A percentile compares a stretch with the other conserved stretches of the same genome.
Conservation (phyloP, 2,329 filamentous ascomycete genomes). For the Teratosphaeria nubilosa region DNA sequence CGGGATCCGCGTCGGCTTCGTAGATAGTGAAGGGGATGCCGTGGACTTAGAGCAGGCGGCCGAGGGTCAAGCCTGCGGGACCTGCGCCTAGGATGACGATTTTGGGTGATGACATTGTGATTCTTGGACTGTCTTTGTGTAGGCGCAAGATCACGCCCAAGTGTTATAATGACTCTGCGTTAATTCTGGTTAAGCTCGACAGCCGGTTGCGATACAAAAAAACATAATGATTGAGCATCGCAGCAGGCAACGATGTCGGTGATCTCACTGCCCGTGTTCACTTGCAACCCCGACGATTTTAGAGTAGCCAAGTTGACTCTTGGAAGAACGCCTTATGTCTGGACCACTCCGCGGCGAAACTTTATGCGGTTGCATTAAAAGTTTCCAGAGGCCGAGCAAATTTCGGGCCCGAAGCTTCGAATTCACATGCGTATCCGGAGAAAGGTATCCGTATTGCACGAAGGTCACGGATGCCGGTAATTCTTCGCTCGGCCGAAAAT, state of each 20-base stretch:
- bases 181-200: no score
- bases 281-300: neutral
- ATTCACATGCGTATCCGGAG: neutral
- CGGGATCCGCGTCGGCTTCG: conserved; percentile 17
- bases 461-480: no score
- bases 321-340: neutral
- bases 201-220: no score
- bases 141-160: no score
- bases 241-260: no score
- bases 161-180: no score
- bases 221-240: no score
- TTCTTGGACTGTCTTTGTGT: neutral
- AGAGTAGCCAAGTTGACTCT: neutral
- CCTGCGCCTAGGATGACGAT: conserved; percentile 14
- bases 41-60: conserved; percentile 15
- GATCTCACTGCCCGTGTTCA: neutral
- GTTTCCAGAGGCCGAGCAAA: neutral
- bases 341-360: neutral
- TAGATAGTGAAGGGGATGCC: conserved; percentile 18
- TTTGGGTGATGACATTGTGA: neutral
- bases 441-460: no score
- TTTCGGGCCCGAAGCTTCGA: neutral
- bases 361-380: neutral
- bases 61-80: conserved; percentile 20
- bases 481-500: neutral